Percentiles rank a stretch among this genome's conserved stretches.
phyloP scores from a whole-genome alignment of 2,329 filamentous ascomycete genomes.

The Hymenoscyphus albidus region DNA sequence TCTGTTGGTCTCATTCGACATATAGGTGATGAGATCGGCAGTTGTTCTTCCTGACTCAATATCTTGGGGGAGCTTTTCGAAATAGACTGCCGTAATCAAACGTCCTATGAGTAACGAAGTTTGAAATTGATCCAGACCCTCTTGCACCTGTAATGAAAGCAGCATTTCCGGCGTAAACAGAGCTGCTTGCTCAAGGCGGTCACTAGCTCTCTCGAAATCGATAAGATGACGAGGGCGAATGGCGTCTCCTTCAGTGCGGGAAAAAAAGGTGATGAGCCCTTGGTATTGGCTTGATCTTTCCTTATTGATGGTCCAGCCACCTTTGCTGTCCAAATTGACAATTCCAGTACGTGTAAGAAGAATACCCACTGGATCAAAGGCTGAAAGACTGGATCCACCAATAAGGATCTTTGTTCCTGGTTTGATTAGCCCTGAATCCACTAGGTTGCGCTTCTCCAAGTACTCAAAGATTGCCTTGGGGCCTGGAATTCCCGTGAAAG shows the following conservation, averaged over 20 bases:
- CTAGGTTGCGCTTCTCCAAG: not conserved
- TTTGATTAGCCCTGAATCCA: not conserved
- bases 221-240: not conserved
- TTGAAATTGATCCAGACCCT: not conserved
- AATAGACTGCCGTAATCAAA: not conserved
- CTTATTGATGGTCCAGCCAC: not conserved
- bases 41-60: not conserved
- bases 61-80: not conserved
- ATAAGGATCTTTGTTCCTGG: constrained; percentile 1
- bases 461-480: not conserved
- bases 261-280: constrained; percentile 4
- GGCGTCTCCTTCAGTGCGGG: not conserved
- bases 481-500: not conserved
- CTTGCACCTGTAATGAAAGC: not conserved
- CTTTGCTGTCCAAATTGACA: not conserved
- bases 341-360: constrained; percentile 1
- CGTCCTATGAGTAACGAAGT: not conserved
- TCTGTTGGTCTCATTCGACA: not conserved
- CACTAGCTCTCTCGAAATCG: not conserved
- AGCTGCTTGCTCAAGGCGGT: not conserved
- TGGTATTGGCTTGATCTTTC: not conserved
- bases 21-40: not conserved
- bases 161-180: constrained; percentile 3
- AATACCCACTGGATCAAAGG: constrained; percentile 4
- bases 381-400: not conserved